phyloP scores from a whole-genome alignment of 1,284 basidiomycete genomes.

The Filobasidium uniguttulatum region DNA sequence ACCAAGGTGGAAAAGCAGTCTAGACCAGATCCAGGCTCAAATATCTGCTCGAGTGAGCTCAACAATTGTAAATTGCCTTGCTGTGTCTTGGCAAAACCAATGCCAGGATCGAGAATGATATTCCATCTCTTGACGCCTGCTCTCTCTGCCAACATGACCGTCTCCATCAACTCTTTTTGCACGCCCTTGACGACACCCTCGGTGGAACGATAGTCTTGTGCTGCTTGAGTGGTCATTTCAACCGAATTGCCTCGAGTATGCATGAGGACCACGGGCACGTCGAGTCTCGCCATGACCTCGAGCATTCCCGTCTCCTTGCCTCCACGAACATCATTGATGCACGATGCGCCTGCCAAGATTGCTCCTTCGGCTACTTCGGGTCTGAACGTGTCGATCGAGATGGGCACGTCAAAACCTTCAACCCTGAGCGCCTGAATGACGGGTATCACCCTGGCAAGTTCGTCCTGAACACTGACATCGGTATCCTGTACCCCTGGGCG shows the following conservation, averaged over 20 bases:
- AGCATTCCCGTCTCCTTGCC: constrained; percentile 54
- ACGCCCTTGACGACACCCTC: constrained; percentile 57
- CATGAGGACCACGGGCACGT: constrained; percentile 70
- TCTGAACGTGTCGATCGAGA: constrained; percentile 91
- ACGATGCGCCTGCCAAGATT: constrained; percentile 69
- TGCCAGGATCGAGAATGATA: constrained; percentile 79
- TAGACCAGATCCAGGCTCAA: constrained; percentile 37
- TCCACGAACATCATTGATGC: constrained; percentile 88
- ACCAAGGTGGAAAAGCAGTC: constrained; percentile 58
- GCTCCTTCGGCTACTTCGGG: constrained; percentile 64
- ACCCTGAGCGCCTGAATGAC: constrained; percentile 45
- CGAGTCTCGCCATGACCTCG: constrained; percentile 46
- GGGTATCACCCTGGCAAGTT: constrained; percentile 60
- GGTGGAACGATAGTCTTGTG: constrained; percentile 49
- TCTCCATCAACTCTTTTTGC: constrained; percentile 54
- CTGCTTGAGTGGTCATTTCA: constrained; percentile 45
- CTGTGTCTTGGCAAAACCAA: constrained; percentile 85
- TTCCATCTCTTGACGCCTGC: constrained; percentile 79
- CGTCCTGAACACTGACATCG: constrained; percentile 58
- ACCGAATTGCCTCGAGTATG: constrained; percentile 69
- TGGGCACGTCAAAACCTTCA: constrained; percentile 39
- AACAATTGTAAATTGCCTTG: constrained; percentile 63
- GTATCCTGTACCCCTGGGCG: constrained; percentile 51
- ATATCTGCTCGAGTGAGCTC: constrained; percentile 43
- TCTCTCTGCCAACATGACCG: constrained; percentile 54